Evolutionary conservation across 495 filamentous ascomycete genomes (phyloP).

Genomic region (Penicillium atrosanguineum): DNA sequence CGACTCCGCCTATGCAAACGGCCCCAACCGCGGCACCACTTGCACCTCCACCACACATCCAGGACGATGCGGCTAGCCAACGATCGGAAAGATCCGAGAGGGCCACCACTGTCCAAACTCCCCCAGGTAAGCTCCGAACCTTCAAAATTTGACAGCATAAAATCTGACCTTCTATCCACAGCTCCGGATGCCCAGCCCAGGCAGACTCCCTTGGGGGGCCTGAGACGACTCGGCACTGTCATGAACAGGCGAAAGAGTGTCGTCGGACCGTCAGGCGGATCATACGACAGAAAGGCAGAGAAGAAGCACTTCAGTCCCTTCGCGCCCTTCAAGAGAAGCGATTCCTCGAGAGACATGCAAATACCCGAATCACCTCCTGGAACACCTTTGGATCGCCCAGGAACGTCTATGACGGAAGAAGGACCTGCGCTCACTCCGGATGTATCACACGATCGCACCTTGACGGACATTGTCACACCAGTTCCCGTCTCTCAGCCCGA

Average conservation of each 20-base stretch:
- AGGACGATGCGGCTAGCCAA: constrained; percentile 61
- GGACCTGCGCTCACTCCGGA: constrained; percentile 33
- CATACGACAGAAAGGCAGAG: constrained; percentile 41
- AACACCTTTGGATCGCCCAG: constrained; percentile 34
- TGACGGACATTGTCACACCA: constrained; percentile 16
- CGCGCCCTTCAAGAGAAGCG: constrained; percentile 50
- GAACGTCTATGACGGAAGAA: constrained; percentile 35
- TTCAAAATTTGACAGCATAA: not conserved
- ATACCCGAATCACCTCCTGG: constrained; percentile 38
- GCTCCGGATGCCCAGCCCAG: constrained; percentile 37
- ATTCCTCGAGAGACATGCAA: constrained; percentile 41
- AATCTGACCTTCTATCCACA: constrained; percentile 6
- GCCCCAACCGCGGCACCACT: constrained; percentile 21
- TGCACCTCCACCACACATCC: constrained; percentile 42
- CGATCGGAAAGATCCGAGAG: constrained; percentile 49
- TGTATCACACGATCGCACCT: constrained; percentile 29
- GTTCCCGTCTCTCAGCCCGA: constrained; percentile 23
- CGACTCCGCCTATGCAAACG: constrained; percentile 6
- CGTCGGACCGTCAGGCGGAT: constrained; percentile 32
- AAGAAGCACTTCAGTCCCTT: constrained; percentile 51
- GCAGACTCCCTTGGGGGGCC: constrained; percentile 45
- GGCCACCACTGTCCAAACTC: constrained; percentile 34
- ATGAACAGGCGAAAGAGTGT: constrained; percentile 60
- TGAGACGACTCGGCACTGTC: constrained; percentile 78
- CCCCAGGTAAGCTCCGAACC: constrained; percentile 34